Base-by-base conservation (phyloP, 805 yeast genomes). In the Naumovozyma baii region DNA sequence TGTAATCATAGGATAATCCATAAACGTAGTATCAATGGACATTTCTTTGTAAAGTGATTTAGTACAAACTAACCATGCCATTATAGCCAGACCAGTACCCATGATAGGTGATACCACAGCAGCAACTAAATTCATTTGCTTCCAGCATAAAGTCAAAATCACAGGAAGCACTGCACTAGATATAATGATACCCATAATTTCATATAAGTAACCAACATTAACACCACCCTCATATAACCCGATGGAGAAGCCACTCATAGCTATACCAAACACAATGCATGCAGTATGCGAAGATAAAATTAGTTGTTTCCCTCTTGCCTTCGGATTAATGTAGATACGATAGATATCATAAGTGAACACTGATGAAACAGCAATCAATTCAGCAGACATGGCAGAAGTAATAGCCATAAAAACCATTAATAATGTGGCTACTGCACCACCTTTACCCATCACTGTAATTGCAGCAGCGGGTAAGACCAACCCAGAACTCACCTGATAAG, bases 311-410 rank as follows among this genome's bases (percentile, higher is more conserved):
- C 95, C 92, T 5, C 73, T 59, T 3, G 95, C 95, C 18, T 67
- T 66, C 35, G 94, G 94, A 54, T 84, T 76, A 52, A 86, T 64
- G 63, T 87, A 86, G 18, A 78, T 73, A 63, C 84, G 76, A 74
- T 81, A 87, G 45, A 87, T 69, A 63, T 87, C 96, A 51, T 84
- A 87, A 33, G 95, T 83, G 67, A 78, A 74, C 44, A 87, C 76
- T 2, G 95, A 80, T 3, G 94, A 82, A 15, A 84, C 88, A 2
- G 95, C 82, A 55, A 87, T 83, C 53, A 87, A 73, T 62, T 87
- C 95, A 30, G 95, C 90, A 25, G 94, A 83, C 73, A 84, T 76
- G 18, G 96, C 95, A 36, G 94, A 82, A 0, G 96, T 87, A 33
- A 83, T 90, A 18, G 96, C 95, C 88, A 85, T 83, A 62, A 87